Evolutionary conservation across 768 basidiomycete species (phyloP).

Genomic region (Rhodotorula toruloides): DNA sequence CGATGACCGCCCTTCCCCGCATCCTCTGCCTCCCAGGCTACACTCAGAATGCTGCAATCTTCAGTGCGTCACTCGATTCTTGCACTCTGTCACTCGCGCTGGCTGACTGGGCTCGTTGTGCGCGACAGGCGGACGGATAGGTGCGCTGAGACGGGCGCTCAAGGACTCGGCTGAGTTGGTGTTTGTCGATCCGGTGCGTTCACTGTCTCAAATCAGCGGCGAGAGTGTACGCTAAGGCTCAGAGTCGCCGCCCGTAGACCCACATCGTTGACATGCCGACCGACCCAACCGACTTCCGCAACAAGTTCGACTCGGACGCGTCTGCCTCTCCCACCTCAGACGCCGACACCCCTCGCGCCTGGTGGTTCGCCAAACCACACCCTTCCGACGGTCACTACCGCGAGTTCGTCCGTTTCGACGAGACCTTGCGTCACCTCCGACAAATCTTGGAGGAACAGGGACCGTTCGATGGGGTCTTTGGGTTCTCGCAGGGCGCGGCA

Average conservation of each 20-base stretch:
- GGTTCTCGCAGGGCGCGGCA: slow-evolving; percentile 30
- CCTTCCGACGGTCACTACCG: slow-evolving; percentile 8
- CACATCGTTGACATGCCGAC: slow-evolving; percentile 35
- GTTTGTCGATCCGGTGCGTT: slow-evolving; percentile 35
- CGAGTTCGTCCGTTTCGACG: slow-evolving; percentile 19
- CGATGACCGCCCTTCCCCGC: neutral
- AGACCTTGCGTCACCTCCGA: slow-evolving; percentile 28
- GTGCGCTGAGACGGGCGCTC: slow-evolving; percentile 20
- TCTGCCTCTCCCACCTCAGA: neutral
- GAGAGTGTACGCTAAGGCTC: too few relatives aligned
- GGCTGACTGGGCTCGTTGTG: neutral
- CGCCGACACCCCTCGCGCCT: slow-evolving; percentile 28
- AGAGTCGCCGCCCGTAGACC: slow-evolving; percentile 3
- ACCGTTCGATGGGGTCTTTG: slow-evolving; percentile 28
- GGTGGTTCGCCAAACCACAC: slow-evolving; percentile 30
- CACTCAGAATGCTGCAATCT: slow-evolving; percentile 29
- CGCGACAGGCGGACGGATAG: neutral
- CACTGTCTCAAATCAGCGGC: neutral
- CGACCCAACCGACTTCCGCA: slow-evolving; percentile 17
- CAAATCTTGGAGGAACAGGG: slow-evolving; percentile 30
- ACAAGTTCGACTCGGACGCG: slow-evolving; percentile 37
- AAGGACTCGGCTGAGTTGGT: slow-evolving; percentile 34
- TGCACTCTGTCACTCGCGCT: neutral
- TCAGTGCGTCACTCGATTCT: slow-evolving; percentile 1
- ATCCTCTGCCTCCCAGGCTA: slow-evolving; percentile 28